Percentiles rank a stretch among this genome's conserved stretches.
phyloP scores from a whole-genome alignment of 2,329 filamentous ascomycete genomes.

The Exophiala dermatitidis region DNA sequence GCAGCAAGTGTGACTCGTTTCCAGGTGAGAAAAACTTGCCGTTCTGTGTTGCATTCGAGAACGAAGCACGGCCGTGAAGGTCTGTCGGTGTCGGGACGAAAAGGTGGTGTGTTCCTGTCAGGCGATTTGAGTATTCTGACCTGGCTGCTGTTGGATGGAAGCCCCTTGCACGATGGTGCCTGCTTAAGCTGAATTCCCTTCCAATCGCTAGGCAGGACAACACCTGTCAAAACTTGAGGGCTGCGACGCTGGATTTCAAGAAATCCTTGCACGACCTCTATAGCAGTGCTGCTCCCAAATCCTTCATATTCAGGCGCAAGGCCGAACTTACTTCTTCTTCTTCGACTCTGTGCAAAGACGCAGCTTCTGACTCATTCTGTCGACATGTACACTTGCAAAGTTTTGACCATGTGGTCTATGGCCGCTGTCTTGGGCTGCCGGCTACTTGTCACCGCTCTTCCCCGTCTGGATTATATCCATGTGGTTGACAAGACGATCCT shows the following conservation, averaged over 20 bases:
- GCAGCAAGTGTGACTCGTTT: not conserved
- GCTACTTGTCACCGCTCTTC: constrained; percentile 11
- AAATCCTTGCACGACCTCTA: constrained; percentile 9
- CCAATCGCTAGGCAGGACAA: constrained; percentile 7
- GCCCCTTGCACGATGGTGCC: not conserved
- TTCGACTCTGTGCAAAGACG: not conserved
- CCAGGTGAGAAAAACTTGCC: not conserved
- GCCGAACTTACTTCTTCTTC: not conserved
- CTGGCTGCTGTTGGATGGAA: constrained; percentile 5
- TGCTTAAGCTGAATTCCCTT: not conserved
- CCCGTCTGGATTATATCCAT: constrained; percentile 12
- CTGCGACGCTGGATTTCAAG: constrained; percentile 4
- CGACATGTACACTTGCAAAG: constrained; percentile 4
- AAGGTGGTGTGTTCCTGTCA: constrained; percentile 1
- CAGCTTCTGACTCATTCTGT: not conserved
- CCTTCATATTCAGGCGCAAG: constrained; percentile 4
- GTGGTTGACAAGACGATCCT: not conserved
- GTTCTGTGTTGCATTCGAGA: not conserved
- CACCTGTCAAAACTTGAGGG: constrained; percentile 3
- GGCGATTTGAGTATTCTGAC: constrained; percentile 9
- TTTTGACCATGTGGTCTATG: not conserved
- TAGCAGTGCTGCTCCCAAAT: not conserved
- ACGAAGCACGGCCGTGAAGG: not conserved
- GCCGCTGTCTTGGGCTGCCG: constrained; percentile 2
- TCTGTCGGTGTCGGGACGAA: not conserved